These are phyloP conservation scores for Clavulina sp. DNA, from an alignment of 768 basidiomycete genomes.

Conservation along the genomic window DNA sequence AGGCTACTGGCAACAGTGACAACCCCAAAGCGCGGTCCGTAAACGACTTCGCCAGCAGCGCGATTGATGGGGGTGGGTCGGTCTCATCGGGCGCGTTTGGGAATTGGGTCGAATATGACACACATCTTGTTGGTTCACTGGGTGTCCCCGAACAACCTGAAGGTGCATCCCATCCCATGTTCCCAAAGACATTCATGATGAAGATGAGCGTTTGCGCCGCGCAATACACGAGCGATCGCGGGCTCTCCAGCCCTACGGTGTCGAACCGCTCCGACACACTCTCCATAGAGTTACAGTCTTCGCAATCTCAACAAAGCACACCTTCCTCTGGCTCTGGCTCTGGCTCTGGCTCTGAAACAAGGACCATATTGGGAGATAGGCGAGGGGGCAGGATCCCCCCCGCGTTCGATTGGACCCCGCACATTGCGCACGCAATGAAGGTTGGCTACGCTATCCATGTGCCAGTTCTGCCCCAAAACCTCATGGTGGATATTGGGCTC, in stretches of 20 bases:
- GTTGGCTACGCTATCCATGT: constrained; percentile 8
- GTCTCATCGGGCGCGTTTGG: no score
- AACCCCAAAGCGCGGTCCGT: no score
- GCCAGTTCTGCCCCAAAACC: constrained; percentile 9
- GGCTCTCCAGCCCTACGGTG: background rate
- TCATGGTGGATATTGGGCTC: constrained; percentile 6
- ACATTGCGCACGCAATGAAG: constrained; percentile 5
- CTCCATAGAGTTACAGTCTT: background rate
- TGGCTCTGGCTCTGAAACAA: background rate
- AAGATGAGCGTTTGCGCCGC: no score
- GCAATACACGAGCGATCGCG: no score
- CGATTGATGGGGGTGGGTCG: no score
- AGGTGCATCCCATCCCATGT: background rate
- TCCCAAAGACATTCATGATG: background rate
- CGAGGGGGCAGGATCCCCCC: no score
- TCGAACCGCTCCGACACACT: background rate
- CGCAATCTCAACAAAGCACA: background rate
- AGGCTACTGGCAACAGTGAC: background rate
- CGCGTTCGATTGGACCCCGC: constrained; percentile 1
- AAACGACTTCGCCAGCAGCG: no score
- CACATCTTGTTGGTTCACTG: background rate
- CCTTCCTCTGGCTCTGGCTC: background rate
- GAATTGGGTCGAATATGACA: background rate
- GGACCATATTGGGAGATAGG: no score
- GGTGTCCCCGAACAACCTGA: background rate